These are phyloP conservation scores for Diplodia mutila DNA, from an alignment of 2,329 filamentous ascomycete genomes.

Conservation along the genomic window DNA sequence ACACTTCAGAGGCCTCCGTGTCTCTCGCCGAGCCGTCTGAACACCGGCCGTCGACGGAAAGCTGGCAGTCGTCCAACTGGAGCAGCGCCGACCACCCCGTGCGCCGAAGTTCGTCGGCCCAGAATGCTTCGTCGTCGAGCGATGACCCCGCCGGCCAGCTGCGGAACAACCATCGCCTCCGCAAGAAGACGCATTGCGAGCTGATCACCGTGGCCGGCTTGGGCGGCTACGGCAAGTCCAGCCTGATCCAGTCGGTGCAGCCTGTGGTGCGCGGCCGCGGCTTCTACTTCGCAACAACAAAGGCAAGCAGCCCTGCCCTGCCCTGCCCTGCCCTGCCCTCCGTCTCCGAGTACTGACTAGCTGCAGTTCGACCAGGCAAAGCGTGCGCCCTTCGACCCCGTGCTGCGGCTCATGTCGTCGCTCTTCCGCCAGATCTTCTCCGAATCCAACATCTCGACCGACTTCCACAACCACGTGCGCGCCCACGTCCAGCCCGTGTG, in stretches of 20 bases:
- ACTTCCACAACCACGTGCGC: conserved; percentile 63
- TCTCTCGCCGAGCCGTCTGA: conserved; percentile 13
- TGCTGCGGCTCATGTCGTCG: conserved; percentile 63
- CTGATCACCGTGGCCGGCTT: conserved; percentile 61
- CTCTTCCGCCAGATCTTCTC: conserved; percentile 68
- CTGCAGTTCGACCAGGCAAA: conserved; percentile 59
- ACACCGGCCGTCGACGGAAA: conserved; percentile 22
- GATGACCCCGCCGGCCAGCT: conserved; percentile 19
- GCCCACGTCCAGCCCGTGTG: conserved; percentile 61
- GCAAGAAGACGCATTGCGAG: conserved; percentile 57
- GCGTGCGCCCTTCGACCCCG: conserved; percentile 64
- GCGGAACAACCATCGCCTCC: conserved; percentile 14
- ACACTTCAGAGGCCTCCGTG: conserved; percentile 25
- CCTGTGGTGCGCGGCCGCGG: conserved; percentile 60
- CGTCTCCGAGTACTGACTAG: not conserved
- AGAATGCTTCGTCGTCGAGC: not conserved
- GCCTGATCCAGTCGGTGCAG: conserved; percentile 62
- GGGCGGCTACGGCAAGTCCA: conserved; percentile 64
- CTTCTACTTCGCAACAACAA: conserved; percentile 61
- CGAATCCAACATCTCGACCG: conserved; percentile 63
- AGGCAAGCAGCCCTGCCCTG: conserved; percentile 32
- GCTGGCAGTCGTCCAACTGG: conserved; percentile 8
- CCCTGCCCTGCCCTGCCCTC: not conserved
- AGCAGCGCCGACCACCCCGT: conserved; percentile 4
- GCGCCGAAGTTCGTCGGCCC: conserved; percentile 22